Percentiles rank a stretch among this genome's conserved stretches.
phyloP scores from a whole-genome alignment of 1,139 yeast species.

The Candida tetrigidarum region DNA sequence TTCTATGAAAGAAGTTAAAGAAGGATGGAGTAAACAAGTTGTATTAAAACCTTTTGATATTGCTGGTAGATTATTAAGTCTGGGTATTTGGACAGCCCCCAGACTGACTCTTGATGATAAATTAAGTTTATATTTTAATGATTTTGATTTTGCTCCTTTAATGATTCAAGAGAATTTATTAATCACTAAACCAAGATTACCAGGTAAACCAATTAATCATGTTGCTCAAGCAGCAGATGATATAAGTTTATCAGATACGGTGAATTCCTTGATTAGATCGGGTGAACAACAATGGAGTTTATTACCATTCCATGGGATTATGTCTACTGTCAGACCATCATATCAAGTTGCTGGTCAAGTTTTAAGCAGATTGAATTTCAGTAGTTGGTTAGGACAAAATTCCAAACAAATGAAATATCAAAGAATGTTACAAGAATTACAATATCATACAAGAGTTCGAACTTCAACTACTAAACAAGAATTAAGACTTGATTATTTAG shows the following conservation, averaged over 20 bases:
- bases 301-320: constrained; percentile 88
- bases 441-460: constrained; percentile 81
- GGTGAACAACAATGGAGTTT: constrained; percentile 97
- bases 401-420: constrained; percentile 81
- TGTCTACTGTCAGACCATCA: constrained; percentile 86
- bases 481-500: constrained; percentile 77
- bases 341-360: constrained; percentile 76
- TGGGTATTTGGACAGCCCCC: constrained; percentile 17
- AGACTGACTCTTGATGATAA: constrained; percentile 73
- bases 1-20: constrained; percentile 53
- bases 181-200: constrained; percentile 59
- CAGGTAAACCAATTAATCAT: constrained; percentile 35
- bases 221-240: constrained; percentile 85
- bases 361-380: constrained; percentile 73
- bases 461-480: constrained; percentile 79
- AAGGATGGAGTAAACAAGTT: constrained; percentile 86
- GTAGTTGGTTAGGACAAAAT: constrained; percentile 90
- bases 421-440: constrained; percentile 83
- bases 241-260: constrained; percentile 79
- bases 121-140: constrained; percentile 89
- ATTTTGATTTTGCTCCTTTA: constrained; percentile 91
- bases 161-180: constrained; percentile 97
- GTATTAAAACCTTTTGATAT: constrained; percentile 95
- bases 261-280: constrained; percentile 82
- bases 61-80: constrained; percentile 64